These are phyloP conservation scores for Ceratocystis cacaofunesta DNA, from an alignment of 2,329 filamentous ascomycete species.

Conservation along the genomic window DNA sequence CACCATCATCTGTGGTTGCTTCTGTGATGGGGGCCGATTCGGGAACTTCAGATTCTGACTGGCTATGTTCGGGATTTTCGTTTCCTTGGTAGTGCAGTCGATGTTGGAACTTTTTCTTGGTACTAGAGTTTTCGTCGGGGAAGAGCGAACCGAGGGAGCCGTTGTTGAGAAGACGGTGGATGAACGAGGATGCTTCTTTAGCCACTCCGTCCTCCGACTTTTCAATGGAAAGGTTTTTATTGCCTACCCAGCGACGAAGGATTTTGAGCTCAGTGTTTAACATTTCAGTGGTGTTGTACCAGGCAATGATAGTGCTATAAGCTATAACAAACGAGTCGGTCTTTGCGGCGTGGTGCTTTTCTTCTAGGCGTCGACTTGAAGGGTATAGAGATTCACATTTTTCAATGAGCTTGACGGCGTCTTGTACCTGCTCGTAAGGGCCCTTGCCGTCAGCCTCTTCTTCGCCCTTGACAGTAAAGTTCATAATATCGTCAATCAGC, in stretches of 20 bases:
- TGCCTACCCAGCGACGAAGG: slow-evolving; percentile 91
- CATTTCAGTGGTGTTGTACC: slow-evolving; percentile 92
- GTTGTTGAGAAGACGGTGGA: slow-evolving; percentile 89
- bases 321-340: slow-evolving; percentile 67
- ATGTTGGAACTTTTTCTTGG: not conserved
- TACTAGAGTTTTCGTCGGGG: not conserved
- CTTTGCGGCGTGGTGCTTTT: slow-evolving; percentile 59
- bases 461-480: slow-evolving; percentile 87
- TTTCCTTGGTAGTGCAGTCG: not conserved
- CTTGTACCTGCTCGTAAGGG: slow-evolving; percentile 73
- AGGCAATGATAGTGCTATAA: slow-evolving; percentile 78
- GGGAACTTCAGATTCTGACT: slow-evolving; percentile 18
- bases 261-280: slow-evolving; percentile 92
- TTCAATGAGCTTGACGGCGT: slow-evolving; percentile 81
- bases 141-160: slow-evolving; percentile 74
- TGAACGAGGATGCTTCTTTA: slow-evolving; percentile 80
- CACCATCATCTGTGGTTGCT: not conserved
- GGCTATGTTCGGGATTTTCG: slow-evolving; percentile 7
- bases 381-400: slow-evolving; percentile 76
- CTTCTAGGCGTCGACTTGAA: slow-evolving; percentile 57
- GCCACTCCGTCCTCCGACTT: slow-evolving; percentile 45
- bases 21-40: slow-evolving; percentile 18
- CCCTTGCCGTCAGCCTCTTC: slow-evolving; percentile 72
- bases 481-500: slow-evolving; percentile 72
- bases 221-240: slow-evolving; percentile 83